Evolutionary conservation across 345 rosid species (phyloP), one percentile per base, ranked within the genome.

Genomic region (Angophora floribunda): DNA sequence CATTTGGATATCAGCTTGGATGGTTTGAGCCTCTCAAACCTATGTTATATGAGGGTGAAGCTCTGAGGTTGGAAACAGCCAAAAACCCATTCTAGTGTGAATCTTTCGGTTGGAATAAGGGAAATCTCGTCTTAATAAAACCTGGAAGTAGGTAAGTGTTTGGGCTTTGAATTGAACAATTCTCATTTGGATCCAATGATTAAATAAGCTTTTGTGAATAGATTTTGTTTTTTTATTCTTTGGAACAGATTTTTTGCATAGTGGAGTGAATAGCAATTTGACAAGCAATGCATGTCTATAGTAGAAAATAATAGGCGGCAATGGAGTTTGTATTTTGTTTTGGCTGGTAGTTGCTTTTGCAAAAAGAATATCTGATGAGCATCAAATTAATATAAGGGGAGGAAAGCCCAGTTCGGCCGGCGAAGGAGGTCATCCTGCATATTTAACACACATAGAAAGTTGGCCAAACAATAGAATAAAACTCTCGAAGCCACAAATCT

Each of bases 321-420:
- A 59, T 32, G 36, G 85, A 57, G 89, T 53, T 70, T 75, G 86
- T 87, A 49, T 86, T 36, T 63, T 86, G 26, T 52, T 87, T 57
- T 16, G 47, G 26, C 82, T 36, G 82, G 14, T 75, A 36, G 49
- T 17, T 75, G 82, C 82, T 88, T 86, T 88, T 88, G 85, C 41
- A 36, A 36, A 88, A 36, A 61, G 15, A 88, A 87, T 88, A 86
- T 90, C 89, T 52, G 10, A 70, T 24, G 52, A 91, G 88, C n/a
- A 89, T 80, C 88, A 47, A 57, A 88, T 80, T 89, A 87, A 32
- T 88, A 87, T 89, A 90, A 85, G 82, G 11, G 15, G 59, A 61
- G 86, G 28, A 44, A 89, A 52, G 22, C 11, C 80, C 90, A 52
- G 86, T 87, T 79, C 85, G 86, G 93, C 90, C 90, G 93, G 80